phyloP scores from a whole-genome alignment of 345 rosid genomes.

The Rhodamnia rubescens region DNA sequence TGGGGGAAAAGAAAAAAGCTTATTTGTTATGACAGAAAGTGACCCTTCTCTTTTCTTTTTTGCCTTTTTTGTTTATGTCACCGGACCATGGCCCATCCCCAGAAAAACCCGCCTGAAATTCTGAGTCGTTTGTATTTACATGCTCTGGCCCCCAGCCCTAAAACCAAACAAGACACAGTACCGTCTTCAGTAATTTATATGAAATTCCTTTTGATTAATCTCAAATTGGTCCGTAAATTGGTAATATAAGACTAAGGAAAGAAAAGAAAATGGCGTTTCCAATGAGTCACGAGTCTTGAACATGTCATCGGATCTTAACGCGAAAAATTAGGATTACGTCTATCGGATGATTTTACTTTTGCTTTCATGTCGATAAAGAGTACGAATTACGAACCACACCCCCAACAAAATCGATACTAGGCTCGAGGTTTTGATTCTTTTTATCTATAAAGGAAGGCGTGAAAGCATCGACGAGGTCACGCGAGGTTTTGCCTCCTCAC shows the following conservation, averaged over 20 bases:
- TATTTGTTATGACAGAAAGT: neutral
- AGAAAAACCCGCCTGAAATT: neutral
- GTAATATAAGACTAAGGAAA: neutral
- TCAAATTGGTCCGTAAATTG: neutral
- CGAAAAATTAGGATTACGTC: too few species aligned
- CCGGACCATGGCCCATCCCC: neutral
- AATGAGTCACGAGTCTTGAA: neutral
- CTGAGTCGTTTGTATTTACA: neutral
- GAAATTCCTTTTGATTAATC: neutral
- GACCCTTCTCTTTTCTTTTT: neutral
- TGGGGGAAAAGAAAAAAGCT: neutral
- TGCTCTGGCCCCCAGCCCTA: neutral
- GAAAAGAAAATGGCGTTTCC: neutral
- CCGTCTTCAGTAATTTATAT: neutral
- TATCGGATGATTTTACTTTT: too few species aligned
- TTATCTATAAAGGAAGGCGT: too few species aligned
- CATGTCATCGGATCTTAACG: too few species aligned
- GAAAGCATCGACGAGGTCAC: too few species aligned
- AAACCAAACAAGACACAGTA: neutral
- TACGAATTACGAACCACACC: too few species aligned
- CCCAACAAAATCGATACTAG: too few species aligned
- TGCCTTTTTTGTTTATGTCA: neutral
- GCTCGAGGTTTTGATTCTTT: too few species aligned
- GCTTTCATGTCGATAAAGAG: too few species aligned
- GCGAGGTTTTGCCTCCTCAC: neutral